Percentiles rank a stretch among this genome's conserved stretches.
Conservation (phyloP, 1,139 yeast genomes). For the Suhomyces choctaworum region DNA sequence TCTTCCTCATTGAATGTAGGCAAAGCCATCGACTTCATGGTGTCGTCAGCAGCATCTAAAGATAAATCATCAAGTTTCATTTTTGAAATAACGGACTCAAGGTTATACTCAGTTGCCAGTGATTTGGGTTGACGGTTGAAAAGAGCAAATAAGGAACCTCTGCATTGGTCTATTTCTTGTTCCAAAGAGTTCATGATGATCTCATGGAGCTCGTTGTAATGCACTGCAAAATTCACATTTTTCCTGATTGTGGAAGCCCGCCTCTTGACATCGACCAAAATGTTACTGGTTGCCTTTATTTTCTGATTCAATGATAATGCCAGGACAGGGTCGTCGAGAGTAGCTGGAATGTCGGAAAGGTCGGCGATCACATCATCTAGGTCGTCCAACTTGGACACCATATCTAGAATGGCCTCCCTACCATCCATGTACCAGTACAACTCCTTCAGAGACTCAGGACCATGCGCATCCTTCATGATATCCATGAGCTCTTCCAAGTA, state of each 20-base stretch:
- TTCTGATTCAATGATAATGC: conserved; percentile 20
- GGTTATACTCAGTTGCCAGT: conserved; percentile 30
- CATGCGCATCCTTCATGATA: conserved; percentile 3
- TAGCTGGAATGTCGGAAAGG: conserved; percentile 28
- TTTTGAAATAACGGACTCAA: conserved; percentile 43
- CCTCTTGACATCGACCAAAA: conserved; percentile 43
- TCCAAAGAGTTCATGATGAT: conserved; percentile 53
- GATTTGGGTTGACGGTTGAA: conserved; percentile 6
- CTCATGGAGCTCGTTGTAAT: conserved; percentile 57
- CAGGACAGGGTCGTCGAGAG: conserved; percentile 32
- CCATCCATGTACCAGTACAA: conserved; percentile 55
- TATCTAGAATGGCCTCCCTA: conserved; percentile 38
- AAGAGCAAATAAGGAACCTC: neutral
- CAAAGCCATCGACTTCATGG: conserved; percentile 25
- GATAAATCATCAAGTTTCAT: conserved; percentile 35
- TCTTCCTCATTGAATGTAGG: conserved; percentile 38
- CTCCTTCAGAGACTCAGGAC: conserved; percentile 6
- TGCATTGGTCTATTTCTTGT: conserved; percentile 41
- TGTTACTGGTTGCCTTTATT: conserved; percentile 40
- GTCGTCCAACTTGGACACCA: conserved; percentile 38
- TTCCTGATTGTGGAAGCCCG: conserved; percentile 38
- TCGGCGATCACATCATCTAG: conserved; percentile 51
- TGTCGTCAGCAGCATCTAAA: conserved; percentile 11
- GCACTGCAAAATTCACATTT: conserved; percentile 54
- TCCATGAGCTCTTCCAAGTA: conserved; percentile 25